These are phyloP conservation scores for Ganoderma sinense DNA, from an alignment of 1,284 basidiomycete genomes.

Conservation along the genomic window DNA sequence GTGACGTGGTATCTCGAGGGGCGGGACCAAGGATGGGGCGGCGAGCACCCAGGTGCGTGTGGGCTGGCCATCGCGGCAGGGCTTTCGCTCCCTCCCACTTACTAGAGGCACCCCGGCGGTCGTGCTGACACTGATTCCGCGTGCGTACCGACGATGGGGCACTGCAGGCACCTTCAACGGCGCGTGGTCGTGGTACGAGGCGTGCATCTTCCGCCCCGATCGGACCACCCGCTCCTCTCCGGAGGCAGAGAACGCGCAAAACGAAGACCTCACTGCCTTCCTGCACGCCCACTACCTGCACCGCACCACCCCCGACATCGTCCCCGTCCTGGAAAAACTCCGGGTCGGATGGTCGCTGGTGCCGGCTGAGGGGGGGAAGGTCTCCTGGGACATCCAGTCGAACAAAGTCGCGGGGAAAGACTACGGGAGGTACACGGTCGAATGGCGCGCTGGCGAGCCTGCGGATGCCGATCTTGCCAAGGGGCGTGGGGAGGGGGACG, in stretches of 20 bases:
- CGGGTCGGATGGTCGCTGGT: slow-evolving; percentile 7
- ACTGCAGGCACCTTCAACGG: background rate
- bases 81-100: background rate
- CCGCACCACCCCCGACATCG: background rate
- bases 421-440: slow-evolving; percentile 9
- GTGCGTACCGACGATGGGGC: no score
- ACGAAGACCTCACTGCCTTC: background rate
- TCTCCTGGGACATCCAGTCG: slow-evolving; percentile 19
- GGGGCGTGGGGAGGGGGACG: slow-evolving; percentile 1
- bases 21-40: slow-evolving; percentile 25
- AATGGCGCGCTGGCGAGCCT: slow-evolving; percentile 6
- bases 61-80: background rate
- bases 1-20: slow-evolving; percentile 13
- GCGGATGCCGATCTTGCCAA: background rate
- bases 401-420: slow-evolving; percentile 10
- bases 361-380: background rate
- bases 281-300: background rate
- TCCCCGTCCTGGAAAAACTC: background rate
- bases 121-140: background rate
- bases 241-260: background rate
- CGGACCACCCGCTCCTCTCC: background rate
- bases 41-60: slow-evolving; percentile 7
- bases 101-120: no score
- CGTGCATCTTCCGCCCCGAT: slow-evolving; percentile 15
- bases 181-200: slow-evolving; percentile 18